Base-by-base conservation (phyloP, 1,284 basidiomycete genomes). In the Caloboletus firmus region DNA sequence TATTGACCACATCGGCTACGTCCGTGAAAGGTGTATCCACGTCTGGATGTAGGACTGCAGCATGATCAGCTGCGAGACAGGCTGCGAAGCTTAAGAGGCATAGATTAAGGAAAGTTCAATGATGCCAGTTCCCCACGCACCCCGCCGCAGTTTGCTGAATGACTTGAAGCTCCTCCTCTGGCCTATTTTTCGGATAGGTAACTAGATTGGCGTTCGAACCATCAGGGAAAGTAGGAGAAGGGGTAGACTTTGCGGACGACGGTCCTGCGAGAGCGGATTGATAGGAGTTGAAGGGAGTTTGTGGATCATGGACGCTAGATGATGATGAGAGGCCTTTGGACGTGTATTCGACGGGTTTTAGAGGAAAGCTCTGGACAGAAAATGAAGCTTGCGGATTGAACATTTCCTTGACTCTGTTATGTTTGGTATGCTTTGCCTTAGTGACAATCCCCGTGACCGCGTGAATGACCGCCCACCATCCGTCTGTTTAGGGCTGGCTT, bases 1-100 rank as follows among this genome's bases (percentile, higher is more conserved):
- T 78, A 17, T 79, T 76, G 22, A 90, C 74, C 2, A 76, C 84
- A 64, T 91, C 89, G 6, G 71, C 63, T 12, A 76, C 70, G 63
- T 87, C 81, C 20, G 62, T 55, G 61, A 91, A 91, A 2, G 88
- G 83, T 0, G 82, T 76, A 51, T 89, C 85, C 30, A 81, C 75
- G 60, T 90, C 83, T 28, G 89, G 87, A 54, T 81, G 76, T 40
- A 83, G 63, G 12, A 80, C 79, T 15, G 76, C 71, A 36, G 74
- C 72, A 51, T 89, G 88, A 69, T 91, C 89, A 41, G 77, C 70
- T 3, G 77, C 77, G 48, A 91, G 74, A 59, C 77, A 77, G 24
- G 77, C 67, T 40, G 77, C 73, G 55, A 91, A 72, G 59, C 89
- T 90, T 62, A 24, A 54, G 47, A 34, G 51, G 41, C 17, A 34